Percentiles rank a stretch among this genome's conserved stretches.
Evolutionary conservation across 768 basidiomycete species (phyloP).

Genomic region (Phanerodontia chrysosporium): DNA sequence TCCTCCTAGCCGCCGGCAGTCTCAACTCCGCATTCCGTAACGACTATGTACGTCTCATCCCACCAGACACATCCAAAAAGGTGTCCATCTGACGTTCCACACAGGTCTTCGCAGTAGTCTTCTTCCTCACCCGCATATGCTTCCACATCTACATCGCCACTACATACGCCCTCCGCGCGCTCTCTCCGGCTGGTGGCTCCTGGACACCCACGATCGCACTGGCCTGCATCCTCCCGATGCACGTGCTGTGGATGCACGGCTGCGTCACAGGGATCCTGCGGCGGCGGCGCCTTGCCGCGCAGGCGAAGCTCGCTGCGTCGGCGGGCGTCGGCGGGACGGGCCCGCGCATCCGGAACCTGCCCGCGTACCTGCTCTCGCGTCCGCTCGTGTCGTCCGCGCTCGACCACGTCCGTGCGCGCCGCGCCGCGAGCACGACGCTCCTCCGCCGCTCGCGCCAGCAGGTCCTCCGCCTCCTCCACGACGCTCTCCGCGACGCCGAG

Average conservation of each 20-base stretch:
- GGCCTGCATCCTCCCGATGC: slow-evolving; percentile 2
- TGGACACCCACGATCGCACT: background rate
- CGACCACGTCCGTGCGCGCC: background rate
- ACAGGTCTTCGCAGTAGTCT: slow-evolving; percentile 1
- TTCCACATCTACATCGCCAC: slow-evolving; percentile 4
- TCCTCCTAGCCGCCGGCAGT: slow-evolving; percentile 11
- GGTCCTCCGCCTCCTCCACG: slow-evolving; percentile 6
- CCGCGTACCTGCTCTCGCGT: background rate
- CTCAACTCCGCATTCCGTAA: background rate
- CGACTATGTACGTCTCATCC: slow-evolving; percentile 4
- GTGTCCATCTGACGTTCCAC: background rate
- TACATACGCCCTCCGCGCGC: background rate
- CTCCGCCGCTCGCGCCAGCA: slow-evolving; percentile 7
- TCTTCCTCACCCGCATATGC: slow-evolving; percentile 5
- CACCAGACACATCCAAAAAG: background rate
- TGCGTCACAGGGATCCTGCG: slow-evolving; percentile 5
- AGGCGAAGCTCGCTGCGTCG: background rate
- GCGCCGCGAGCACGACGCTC: background rate
- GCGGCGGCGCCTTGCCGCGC: background rate
- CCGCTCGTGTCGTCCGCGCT: background rate
- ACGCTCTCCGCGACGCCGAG: slow-evolving; percentile 1
- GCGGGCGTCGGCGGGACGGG: background rate
- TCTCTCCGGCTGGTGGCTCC: background rate
- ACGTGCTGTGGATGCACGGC: slow-evolving; percentile 7
- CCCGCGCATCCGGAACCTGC: background rate